Evolutionary conservation across 2,329 filamentous ascomycete genomes (phyloP), one percentile per base, ranked within the genome.

Genomic region (Fusarium stilboides): DNA sequence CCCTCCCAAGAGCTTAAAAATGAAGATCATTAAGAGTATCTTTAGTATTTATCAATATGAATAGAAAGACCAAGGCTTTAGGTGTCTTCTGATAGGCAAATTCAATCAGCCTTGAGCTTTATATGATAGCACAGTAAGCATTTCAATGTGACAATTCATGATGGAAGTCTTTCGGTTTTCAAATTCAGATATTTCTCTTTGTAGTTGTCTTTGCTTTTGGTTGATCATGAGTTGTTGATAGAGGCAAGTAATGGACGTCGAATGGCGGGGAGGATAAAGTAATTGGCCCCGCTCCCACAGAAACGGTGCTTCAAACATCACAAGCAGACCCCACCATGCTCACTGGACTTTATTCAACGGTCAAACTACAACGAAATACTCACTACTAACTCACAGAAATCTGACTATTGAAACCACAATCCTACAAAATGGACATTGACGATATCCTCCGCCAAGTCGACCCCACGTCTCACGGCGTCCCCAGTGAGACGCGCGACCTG

Each of bases 381-480:
- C 15, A 28, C 36, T 37, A 8, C n/a, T 20, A 24, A 34, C 8
- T 46, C 20, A 43, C 17, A 26, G 12, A 10, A 6, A 5, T 33
- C 24, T 17, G 20, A 1, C 33, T 28, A 12, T 5, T n/a, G 14
- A 20, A 24, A n/a, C 5, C 31, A n/a, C 15, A 33, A 13, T 5
- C 9, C 22, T 31, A 26, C 20, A 20, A 13, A 9, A 94, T 94
- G 91, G 91, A 94, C 68, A 94, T 94, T 73, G 90, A 93, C 79
- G 92, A 94, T 77, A 94, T 94, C 70, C 86, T 94, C 65, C 88
- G 89, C 74, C 89, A 91, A 75, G 89, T 94, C 72, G 90, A 93
- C 79, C 88, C 87, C 50, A 79, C 83, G 62, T 80, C 82, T 56
- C 82, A 88, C 70, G 78, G 83, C 36, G 79, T 88, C 19, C 87